Evolutionary conservation across 192 early-diverging fungal genomes (phyloP), one percentile per base, ranked within the genome.

Genomic region (Helicostylum pulchrum): DNA sequence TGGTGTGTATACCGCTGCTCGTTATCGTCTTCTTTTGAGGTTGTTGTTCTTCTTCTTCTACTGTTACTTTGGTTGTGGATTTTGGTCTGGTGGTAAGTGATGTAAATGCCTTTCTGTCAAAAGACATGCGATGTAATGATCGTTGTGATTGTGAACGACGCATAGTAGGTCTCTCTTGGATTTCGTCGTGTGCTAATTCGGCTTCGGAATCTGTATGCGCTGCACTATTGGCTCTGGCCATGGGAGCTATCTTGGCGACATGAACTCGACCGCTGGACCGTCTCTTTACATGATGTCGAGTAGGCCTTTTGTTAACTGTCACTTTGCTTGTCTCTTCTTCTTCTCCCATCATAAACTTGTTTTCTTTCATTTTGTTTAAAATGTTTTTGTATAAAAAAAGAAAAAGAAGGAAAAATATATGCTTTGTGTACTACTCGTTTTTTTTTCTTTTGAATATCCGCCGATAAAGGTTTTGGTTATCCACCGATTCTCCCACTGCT

Each of bases 271-370:
- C 59, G 32, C 58, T 61, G 10, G 66, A 68, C 31, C 59, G 49
- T 46, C 66, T 47, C 52, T 68, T 68, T 43, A 68, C 66, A 55
- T 68, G 66, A 21, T 68, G 66, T 46, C 58, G 48, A 10, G 10
- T 51, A 54, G 50, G 66, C 8, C 39, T 61, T 26, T 68, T 68
- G 17, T 51, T 30, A 14, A 17, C 31, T 15, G 31, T 21, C 26
- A 21, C 15, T 43, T 20, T 20, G 2, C 20, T 23, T 5, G 17
- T 17, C 19, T 39, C 36, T 45, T 59, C 43, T 4, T 59, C 57
- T 21, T 59, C 57, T 20, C 57, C 57, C 36, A 43, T 59, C 21
- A 17, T 44, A 44, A 59, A 59, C 10, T 59, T 59, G 23, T 45
- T 59, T 23, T 21, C 42, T 21, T 59, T 59, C 56, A 59, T 59